Base-by-base conservation (phyloP, 1,284 basidiomycete genomes). In the Gomphus bonarii region DNA sequence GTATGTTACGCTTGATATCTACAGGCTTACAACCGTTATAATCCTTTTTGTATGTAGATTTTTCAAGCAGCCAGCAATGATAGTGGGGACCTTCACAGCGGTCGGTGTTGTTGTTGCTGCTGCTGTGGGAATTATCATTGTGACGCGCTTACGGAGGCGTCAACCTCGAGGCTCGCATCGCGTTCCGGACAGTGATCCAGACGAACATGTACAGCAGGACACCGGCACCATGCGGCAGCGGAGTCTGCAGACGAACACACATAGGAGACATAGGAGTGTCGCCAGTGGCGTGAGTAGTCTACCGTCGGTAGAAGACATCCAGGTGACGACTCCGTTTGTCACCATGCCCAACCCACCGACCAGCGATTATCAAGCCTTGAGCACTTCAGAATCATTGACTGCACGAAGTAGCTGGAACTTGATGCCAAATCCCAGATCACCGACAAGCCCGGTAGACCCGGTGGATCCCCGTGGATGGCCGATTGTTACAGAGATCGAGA, bases 371-470 rank as follows among this genome's bases (percentile, higher is more conserved):
- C 44, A 49, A 18, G 31, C 46, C 1, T 20, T 48, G 30, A 10
- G 20, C 31, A 38, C 20, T 33, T 35, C 35, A 5, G 31, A 25
- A 28, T n/a, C 31, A 20, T 8, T n/a, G 38, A 44, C 44, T 18
- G 54, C 54, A 20, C 44, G 44, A 16, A 47, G 44, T 22, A 47
- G 44, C 22, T 49, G 22, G 18, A 22, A 22, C 43, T 8, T 18
- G 1, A 12, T 36, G 14, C 54, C 28, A 5, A n/a, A 14, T 33
- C 22, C 33, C 10, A 12, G 8, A 12, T 33, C 18, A 33, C 44
- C 20, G 46, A 48, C 3, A 49, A 31, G 30, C 47, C 54, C 54
- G 11, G 54, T 56, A 5, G 54, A 56, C n/a, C 54, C 46, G 5
- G 35, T 56, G 4, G 54, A 56, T 35, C 54, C 54, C 14, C 44